Evolutionary conservation across 176 grass and related monocot genomes (phyloP).

Genomic region (Lolium rigidum): DNA sequence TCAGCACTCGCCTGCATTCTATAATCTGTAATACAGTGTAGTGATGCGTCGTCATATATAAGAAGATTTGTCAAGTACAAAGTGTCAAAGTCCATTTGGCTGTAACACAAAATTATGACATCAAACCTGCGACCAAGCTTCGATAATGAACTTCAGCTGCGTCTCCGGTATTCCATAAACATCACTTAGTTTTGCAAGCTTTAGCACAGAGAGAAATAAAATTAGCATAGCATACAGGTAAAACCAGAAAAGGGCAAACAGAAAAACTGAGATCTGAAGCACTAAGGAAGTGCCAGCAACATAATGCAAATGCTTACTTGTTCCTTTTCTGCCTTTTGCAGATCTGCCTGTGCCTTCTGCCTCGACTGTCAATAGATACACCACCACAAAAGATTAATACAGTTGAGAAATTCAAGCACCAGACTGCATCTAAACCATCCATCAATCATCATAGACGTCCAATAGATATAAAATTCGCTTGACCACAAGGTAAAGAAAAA

Average conservation of each 20-base stretch:
- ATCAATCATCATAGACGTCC: neutral
- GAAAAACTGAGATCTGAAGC: constrained; percentile 1
- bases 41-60: constrained; percentile 18
- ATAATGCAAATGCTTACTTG: constrained; percentile 57
- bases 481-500: constrained; percentile 9
- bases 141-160: constrained; percentile 88
- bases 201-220: constrained; percentile 35
- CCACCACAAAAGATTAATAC: constrained; percentile 35
- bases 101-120: neutral
- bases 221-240: constrained; percentile 20
- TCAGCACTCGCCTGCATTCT: constrained; percentile 91
- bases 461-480: neutral
- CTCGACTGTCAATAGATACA: constrained; percentile 73
- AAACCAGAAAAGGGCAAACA: constrained; percentile 1
- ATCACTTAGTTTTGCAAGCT: constrained; percentile 82
- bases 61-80: constrained; percentile 16
- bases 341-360: constrained; percentile 83
- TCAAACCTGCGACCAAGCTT: constrained; percentile 92
- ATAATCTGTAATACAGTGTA: constrained; percentile 65
- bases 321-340: constrained; percentile 70
- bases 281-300: constrained; percentile 11
- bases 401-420: constrained; percentile 30
- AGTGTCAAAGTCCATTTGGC: constrained; percentile 12
- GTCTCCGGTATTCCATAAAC: constrained; percentile 80
- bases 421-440: neutral